These are phyloP conservation scores for Corchorus olitorius DNA, from an alignment of 345 rosid genomes.

Conservation along the genomic window DNA sequence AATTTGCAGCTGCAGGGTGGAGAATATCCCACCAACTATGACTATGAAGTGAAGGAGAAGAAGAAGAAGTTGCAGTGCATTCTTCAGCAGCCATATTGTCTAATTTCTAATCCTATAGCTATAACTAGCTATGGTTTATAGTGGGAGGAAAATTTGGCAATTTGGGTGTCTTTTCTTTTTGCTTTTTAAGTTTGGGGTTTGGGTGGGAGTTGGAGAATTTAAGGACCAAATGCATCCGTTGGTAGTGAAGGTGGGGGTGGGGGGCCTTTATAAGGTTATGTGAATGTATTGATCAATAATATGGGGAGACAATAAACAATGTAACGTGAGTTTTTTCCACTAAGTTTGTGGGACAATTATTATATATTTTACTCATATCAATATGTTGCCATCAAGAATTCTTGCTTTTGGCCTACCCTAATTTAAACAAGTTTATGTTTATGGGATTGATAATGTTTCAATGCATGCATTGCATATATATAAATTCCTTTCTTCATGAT, in stretches of 20 bases:
- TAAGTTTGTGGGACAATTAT: conserved; percentile 52
- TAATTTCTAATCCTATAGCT: conserved; percentile 17
- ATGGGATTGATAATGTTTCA: neutral
- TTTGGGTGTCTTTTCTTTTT: neutral
- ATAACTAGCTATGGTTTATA: neutral
- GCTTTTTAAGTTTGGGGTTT: conserved; percentile 18
- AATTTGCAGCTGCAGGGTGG: conserved; percentile 46
- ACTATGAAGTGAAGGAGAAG: conserved; percentile 32
- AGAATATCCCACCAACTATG: conserved; percentile 65
- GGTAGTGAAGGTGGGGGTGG: conserved; percentile 52
- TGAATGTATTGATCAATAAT: conserved; percentile 20
- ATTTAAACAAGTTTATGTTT: neutral
- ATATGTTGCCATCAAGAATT: neutral
- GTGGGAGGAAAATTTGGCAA: neutral
- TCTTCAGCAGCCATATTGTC: conserved; percentile 44
- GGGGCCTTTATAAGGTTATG: conserved; percentile 25
- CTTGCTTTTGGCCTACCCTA: conserved; percentile 13
- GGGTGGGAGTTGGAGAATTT: conserved; percentile 39
- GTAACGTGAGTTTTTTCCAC: conserved; percentile 66
- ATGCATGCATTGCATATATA: too few relatives aligned
- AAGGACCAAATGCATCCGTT: conserved; percentile 38
- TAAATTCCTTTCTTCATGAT: neutral
- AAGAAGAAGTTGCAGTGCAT: conserved; percentile 38
- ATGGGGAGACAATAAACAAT: conserved; percentile 62
- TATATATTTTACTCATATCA: conserved; percentile 18